phyloP scores from a whole-genome alignment of 1,284 basidiomycete species.

The Sphaerobolus stellatus region DNA sequence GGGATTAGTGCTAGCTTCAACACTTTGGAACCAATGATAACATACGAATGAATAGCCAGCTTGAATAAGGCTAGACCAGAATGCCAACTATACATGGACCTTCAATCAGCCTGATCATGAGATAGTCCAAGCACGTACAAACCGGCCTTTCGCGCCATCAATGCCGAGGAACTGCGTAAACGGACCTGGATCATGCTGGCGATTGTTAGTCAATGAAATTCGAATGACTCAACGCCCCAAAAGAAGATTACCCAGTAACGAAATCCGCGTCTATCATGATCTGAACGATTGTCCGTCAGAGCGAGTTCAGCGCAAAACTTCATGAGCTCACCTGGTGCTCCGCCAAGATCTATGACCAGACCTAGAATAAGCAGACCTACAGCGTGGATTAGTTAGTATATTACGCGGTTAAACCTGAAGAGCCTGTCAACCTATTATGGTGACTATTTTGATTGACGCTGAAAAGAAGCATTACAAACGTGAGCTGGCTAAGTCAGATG shows the following conservation, averaged over 20 bases:
- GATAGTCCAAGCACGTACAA: conserved; percentile 70
- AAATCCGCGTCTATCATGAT: conserved; percentile 14
- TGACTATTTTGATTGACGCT: conserved; percentile 73
- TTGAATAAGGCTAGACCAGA: no score
- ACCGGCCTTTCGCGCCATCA: conserved; percentile 57
- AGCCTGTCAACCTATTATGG: conserved; percentile 61
- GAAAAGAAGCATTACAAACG: not conserved
- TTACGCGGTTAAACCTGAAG: no score
- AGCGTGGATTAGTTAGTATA: no score
- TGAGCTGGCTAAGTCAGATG: conserved; percentile 71
- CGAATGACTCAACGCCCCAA: no score
- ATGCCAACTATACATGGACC: no score
- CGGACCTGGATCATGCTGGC: conserved; percentile 74
- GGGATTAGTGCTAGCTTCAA: conserved; percentile 77
- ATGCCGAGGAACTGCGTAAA: conserved; percentile 61
- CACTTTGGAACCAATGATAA: no score
- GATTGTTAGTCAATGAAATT: no score
- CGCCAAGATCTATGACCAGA: conserved; percentile 70
- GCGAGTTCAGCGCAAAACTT: not conserved
- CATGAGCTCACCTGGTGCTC: conserved; percentile 44
- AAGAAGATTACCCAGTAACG: conserved; percentile 16
- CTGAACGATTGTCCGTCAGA: not conserved
- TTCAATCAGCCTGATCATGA: no score
- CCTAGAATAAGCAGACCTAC: conserved; percentile 50
- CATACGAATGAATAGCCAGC: no score